Conservation (phyloP, 2,329 filamentous ascomycete species). For the Sporothrix sp. region DNA sequence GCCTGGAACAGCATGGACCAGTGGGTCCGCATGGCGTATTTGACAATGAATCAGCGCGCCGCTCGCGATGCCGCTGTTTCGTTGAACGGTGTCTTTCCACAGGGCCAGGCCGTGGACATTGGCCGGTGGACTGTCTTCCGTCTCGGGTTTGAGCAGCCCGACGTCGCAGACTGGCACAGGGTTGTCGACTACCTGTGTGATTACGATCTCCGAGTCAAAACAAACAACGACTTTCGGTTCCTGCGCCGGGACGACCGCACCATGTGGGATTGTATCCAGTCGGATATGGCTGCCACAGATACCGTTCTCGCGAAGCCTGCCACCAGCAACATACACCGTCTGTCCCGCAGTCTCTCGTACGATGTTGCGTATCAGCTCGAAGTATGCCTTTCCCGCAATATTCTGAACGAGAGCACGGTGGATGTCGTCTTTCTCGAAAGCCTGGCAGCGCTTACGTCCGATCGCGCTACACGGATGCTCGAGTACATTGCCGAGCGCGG, state of each 20-base stretch:
- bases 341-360: constrained; percentile 44
- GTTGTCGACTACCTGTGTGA: constrained; percentile 52
- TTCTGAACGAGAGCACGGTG: constrained; percentile 68
- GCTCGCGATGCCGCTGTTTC: constrained; percentile 29
- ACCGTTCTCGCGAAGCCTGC: no score
- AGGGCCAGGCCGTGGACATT: constrained; percentile 36
- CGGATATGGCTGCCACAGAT: neutral
- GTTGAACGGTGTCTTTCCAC: constrained; percentile 24
- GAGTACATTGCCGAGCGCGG: constrained; percentile 63
- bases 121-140: constrained; percentile 49
- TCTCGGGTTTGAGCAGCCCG: constrained; percentile 29
- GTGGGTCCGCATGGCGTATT: constrained; percentile 41
- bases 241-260: constrained; percentile 16
- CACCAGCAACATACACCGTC: constrained; percentile 13
- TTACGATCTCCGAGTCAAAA: constrained; percentile 50
- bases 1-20: constrained; percentile 33
- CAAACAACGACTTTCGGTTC: constrained; percentile 12
- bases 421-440: constrained; percentile 54
- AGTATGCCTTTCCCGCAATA: constrained; percentile 74
- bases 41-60: constrained; percentile 29
- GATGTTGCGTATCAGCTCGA: constrained; percentile 82
- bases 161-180: constrained; percentile 25
- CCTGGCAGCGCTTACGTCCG: constrained; percentile 39
- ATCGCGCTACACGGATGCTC: constrained; percentile 55
- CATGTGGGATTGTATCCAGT: constrained; percentile 18